Percentiles rank a stretch among this genome's conserved stretches.
Conservation (phyloP, 495 filamentous ascomycete genomes). For the Aeminium ludgeri region DNA sequence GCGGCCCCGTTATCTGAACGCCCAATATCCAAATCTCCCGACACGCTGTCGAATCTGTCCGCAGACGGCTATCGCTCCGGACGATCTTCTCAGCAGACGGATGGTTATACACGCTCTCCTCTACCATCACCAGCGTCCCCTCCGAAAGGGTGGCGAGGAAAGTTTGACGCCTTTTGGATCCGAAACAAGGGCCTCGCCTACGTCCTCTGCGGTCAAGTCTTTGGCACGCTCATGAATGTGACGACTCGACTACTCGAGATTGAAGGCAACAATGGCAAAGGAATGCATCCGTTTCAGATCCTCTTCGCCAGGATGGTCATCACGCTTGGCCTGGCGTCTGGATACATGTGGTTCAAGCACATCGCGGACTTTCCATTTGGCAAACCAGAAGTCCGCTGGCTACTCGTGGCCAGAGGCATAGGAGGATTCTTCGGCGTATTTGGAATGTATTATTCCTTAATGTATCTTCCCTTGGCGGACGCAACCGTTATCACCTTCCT, state of each 20-base stretch:
- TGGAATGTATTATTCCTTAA: slow-evolving; percentile 64
- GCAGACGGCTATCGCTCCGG: slow-evolving; percentile 19
- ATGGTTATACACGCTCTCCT: neutral
- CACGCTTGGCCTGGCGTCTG: slow-evolving; percentile 45
- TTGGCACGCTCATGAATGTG: slow-evolving; percentile 79
- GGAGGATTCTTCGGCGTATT: slow-evolving; percentile 78
- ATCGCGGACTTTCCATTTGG: slow-evolving; percentile 60
- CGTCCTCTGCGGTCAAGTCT: slow-evolving; percentile 63
- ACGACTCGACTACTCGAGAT: slow-evolving; percentile 63
- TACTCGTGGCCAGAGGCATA: slow-evolving; percentile 53
- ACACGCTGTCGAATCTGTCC: slow-evolving; percentile 23
- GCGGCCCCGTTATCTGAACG: slow-evolving; percentile 14
- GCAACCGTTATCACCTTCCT: slow-evolving; percentile 90
- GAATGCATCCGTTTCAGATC: slow-evolving; percentile 77
- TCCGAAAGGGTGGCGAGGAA: slow-evolving; percentile 14
- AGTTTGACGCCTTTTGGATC: slow-evolving; percentile 19
- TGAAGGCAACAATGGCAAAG: slow-evolving; percentile 42
- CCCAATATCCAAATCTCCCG: slow-evolving; percentile 21
- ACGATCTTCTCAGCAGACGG: neutral
- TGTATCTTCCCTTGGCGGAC: slow-evolving; percentile 77
- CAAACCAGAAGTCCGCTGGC: slow-evolving; percentile 38
- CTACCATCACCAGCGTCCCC: neutral
- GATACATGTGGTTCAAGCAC: slow-evolving; percentile 59
- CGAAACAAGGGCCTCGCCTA: slow-evolving; percentile 59
- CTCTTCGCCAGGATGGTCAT: slow-evolving; percentile 73